Conservation (phyloP, 495 filamentous ascomycete species). For the Annulohypoxylon maeteangense region DNA sequence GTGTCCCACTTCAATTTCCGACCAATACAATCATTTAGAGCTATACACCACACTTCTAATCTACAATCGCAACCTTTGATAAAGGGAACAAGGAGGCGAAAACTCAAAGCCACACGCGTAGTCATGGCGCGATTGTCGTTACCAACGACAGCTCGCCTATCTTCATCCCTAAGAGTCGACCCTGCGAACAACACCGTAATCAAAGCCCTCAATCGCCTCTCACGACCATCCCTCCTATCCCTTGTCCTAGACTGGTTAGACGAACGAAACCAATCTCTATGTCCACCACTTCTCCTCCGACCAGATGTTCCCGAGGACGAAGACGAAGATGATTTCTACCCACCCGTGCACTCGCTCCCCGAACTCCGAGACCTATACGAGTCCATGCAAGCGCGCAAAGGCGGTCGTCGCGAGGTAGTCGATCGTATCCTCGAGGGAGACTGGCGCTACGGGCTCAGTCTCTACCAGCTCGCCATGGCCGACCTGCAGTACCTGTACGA, state of each 20-base stretch:
- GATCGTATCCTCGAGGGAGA: constrained; percentile 83
- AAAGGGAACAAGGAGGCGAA: not conserved
- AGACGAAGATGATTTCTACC: constrained; percentile 66
- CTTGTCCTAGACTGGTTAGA: constrained; percentile 80
- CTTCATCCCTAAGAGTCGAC: constrained; percentile 67
- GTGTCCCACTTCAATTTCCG: constrained; percentile 31
- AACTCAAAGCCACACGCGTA: not conserved
- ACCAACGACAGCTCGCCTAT: constrained; percentile 58
- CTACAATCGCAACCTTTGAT: not conserved
- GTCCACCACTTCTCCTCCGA: constrained; percentile 61
- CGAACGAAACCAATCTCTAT: constrained; percentile 66
- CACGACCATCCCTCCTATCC: constrained; percentile 73
- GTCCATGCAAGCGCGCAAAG: constrained; percentile 65
- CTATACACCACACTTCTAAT: not conserved
- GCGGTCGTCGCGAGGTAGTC: constrained; percentile 76
- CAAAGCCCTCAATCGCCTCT: constrained; percentile 73
- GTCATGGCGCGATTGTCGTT: constrained; percentile 57
- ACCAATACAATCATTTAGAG: not conserved
- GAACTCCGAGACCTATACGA: constrained; percentile 72
- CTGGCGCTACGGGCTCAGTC: constrained; percentile 79
- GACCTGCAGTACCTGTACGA: constrained; percentile 83
- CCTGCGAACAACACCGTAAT: constrained; percentile 69
- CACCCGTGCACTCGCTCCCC: constrained; percentile 67
- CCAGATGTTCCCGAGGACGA: constrained; percentile 59
- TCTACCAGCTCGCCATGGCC: constrained; percentile 83